phyloP scores from a whole-genome alignment of 1,139 yeast genomes.

The Nakaseomyces uthaithaninus region DNA sequence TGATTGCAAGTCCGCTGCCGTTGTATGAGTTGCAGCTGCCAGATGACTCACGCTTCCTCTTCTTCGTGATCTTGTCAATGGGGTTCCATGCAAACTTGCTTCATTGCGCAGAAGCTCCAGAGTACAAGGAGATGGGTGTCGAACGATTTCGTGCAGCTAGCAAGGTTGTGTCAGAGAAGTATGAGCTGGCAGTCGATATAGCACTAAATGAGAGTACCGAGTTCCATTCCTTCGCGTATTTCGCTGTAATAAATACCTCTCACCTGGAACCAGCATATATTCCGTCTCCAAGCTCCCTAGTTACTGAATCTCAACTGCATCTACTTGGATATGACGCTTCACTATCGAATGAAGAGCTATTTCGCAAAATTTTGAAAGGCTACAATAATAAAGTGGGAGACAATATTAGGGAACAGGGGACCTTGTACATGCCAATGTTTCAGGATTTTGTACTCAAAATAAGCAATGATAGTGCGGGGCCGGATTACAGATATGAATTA shows the following conservation, averaged over 20 bases:
- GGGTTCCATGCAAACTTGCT: constrained; percentile 81
- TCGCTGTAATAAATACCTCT: constrained; percentile 54
- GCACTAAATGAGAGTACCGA: constrained; percentile 24
- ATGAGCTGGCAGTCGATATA: constrained; percentile 17
- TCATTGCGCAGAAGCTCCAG: constrained; percentile 63
- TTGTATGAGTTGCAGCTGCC: constrained; percentile 52
- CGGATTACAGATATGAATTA: constrained; percentile 34
- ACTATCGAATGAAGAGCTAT: constrained; percentile 35
- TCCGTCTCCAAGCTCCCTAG: constrained; percentile 64
- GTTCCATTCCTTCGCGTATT: constrained; percentile 51
- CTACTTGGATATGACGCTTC: constrained; percentile 44
- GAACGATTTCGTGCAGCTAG: constrained; percentile 70
- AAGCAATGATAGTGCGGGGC: constrained; percentile 16
- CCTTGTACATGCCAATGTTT: constrained; percentile 37
- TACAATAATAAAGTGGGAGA: constrained; percentile 50
- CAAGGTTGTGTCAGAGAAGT: constrained; percentile 37
- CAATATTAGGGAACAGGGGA: constrained; percentile 42
- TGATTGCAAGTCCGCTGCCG: constrained; percentile 43
- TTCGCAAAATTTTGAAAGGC: constrained; percentile 46
- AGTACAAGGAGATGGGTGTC: constrained; percentile 53
- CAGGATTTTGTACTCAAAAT: constrained; percentile 29
- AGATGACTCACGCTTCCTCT: constrained; percentile 36
- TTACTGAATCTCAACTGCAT: constrained; percentile 45
- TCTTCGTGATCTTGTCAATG: constrained; percentile 73
- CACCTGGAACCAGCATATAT: constrained; percentile 59